Conservation (phyloP, 2,329 filamentous ascomycete species). For the Keithomyces neogunnii region DNA sequence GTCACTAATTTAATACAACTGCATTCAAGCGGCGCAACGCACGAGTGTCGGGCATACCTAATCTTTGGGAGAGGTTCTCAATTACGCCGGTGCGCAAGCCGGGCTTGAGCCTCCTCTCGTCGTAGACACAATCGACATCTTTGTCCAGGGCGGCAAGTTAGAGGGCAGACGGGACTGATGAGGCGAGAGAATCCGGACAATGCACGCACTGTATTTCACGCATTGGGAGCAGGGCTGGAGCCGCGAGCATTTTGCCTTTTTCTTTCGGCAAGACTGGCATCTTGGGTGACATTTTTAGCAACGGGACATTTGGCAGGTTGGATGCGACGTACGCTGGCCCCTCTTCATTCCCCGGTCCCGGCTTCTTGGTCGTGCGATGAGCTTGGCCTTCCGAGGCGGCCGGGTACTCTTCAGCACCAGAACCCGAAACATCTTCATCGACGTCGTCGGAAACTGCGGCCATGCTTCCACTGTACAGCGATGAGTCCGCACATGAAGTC, state of each 20-base stretch:
- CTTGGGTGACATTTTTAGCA: neutral
- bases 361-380: too few relatives aligned
- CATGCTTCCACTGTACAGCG: too few relatives aligned
- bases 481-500: too few relatives aligned
- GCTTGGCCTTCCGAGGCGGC: too few relatives aligned
- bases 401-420: too few relatives aligned
- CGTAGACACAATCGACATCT: conserved; percentile 24
- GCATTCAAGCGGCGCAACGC: too few relatives aligned
- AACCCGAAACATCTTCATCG: too few relatives aligned
- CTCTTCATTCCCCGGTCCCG: neutral
- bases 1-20: too few relatives aligned
- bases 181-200: conserved; percentile 1
- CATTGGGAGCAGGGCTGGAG: conserved; percentile 34
- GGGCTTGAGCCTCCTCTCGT: conserved; percentile 22
- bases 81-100: conserved; percentile 26
- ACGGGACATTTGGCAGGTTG: too few relatives aligned
- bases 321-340: neutral
- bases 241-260: conserved; percentile 35
- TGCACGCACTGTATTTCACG: conserved; percentile 15
- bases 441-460: too few relatives aligned
- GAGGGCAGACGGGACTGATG: too few relatives aligned
- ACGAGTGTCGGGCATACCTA: conserved; percentile 6
- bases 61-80: conserved; percentile 24
- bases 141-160: neutral
- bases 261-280: conserved; percentile 34